phyloP scores from a whole-genome alignment of 768 basidiomycete species.

The Peribolospora kevripleyi region DNA sequence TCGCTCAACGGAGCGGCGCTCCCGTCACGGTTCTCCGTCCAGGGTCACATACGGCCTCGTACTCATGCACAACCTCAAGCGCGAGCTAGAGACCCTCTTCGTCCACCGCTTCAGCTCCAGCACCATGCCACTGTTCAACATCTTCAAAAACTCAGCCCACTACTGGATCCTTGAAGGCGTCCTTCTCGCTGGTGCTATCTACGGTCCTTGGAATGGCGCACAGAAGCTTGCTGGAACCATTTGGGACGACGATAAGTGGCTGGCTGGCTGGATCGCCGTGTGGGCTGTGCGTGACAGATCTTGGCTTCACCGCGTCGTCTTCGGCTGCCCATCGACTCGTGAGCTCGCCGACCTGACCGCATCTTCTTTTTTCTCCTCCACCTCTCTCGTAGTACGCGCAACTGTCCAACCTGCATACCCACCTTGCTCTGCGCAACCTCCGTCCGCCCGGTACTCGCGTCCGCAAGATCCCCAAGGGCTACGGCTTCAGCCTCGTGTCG shows the following conservation, averaged over 20 bases:
- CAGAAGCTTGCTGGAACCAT: conserved; percentile 38
- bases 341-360: background rate
- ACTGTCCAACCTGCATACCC: conserved; percentile 58
- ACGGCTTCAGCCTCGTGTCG: conserved; percentile 65
- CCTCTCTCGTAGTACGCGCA: conserved; percentile 39
- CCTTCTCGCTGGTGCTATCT: conserved; percentile 52
- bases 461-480: conserved; percentile 74
- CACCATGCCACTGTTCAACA: conserved; percentile 65
- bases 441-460: conserved; percentile 54
- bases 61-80: conserved; percentile 68
- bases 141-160: conserved; percentile 77
- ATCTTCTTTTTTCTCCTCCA: background rate
- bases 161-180: conserved; percentile 68
- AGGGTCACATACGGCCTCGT: conserved; percentile 51
- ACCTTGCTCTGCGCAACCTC: conserved; percentile 56
- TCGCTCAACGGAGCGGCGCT: background rate
- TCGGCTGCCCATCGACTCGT: background rate
- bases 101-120: conserved; percentile 88
- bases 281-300: conserved; percentile 40
- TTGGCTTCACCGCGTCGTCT: background rate
- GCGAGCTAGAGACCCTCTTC: conserved; percentile 76
- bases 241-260: conserved; percentile 39
- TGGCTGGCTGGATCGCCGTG: conserved; percentile 38
- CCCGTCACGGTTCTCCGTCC: background rate
- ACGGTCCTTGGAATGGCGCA: conserved; percentile 52